These are phyloP conservation scores for Themeda triandra DNA, from an alignment of 176 grass and related monocot genomes.

Conservation along the genomic window DNA sequence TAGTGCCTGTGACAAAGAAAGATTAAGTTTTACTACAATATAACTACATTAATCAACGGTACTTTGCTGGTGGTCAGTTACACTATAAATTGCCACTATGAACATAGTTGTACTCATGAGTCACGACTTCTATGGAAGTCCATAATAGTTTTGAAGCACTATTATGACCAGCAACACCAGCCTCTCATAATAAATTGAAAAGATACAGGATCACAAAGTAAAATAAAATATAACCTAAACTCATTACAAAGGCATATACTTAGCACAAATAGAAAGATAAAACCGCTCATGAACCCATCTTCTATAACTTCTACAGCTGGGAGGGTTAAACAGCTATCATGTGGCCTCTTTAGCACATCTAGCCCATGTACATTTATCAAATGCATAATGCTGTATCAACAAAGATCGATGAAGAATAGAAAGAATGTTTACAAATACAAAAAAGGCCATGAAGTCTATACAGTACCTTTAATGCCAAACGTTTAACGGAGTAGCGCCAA, in stretches of 20 bases:
- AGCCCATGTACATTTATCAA: conserved; percentile 20
- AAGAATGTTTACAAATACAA: conserved; percentile 22
- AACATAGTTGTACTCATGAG: not conserved
- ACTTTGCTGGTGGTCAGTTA: not conserved
- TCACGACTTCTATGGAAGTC: not conserved
- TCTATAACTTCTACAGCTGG: not conserved
- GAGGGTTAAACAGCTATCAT: not conserved
- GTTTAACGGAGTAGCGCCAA: conserved; percentile 86
- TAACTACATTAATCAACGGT: not conserved
- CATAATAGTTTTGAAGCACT: not conserved
- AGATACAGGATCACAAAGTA: not conserved
- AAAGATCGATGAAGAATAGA: conserved; percentile 16
- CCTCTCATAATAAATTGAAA: not conserved
- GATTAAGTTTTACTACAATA: conserved; percentile 2
- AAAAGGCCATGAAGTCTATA: conserved; percentile 8
- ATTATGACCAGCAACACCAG: not conserved
- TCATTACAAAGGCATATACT: not conserved
- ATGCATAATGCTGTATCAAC: not conserved
- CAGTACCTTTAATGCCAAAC: conserved; percentile 67
- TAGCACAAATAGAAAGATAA: not conserved
- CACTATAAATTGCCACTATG: not conserved
- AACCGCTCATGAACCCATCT: not conserved
- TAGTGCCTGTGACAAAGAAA: conserved; percentile 58
- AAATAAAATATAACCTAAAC: conserved; percentile 26
- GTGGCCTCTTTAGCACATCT: not conserved